Base-by-base conservation (phyloP, 1,284 basidiomycete genomes). In the Puccinia polysora region DNA sequence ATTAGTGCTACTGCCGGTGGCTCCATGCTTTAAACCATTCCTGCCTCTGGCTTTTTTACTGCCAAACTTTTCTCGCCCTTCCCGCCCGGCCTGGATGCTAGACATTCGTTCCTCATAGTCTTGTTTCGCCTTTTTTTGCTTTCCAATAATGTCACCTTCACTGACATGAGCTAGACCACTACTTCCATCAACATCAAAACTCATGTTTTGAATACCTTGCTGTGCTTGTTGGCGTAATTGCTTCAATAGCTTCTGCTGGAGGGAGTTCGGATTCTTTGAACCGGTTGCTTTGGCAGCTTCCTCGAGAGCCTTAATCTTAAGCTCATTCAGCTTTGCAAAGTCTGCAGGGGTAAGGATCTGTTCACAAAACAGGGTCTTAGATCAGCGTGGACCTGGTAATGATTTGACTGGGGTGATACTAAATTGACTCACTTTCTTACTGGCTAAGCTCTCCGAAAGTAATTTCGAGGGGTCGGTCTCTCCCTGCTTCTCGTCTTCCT, bases 271-370 rank as follows among this genome's bases (percentile, higher is more conserved):
- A 36, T 82, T 81, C 77, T 90, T 87, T 8, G 89, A 87, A 1
- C 86, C 86, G 70, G 86, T 84, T 23, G 84, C 82, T n/a, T 90
- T 90, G 0, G 88, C 89, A 1, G 76, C 75, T 18, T 70, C 58
- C 52, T 70, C 67, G 28, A 70, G 47, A 14, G 67, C 55, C 81
- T 90, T 85, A 72, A 92, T 84, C 7, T 89, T 88, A 8, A 98
- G 86, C 77, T 97, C 91, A 77, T 91, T 91, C 70, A 98, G 85
- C 63, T 97, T 83, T 0, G 90, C 90, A 80, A 97, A 98, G 81
- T 99, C 95, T 32, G 94, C 94, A 0, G 96, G 96, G 0, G 96
- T 98, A 40, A 98, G 86, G 78, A 99, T 98, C 91, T 94, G 76
- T 1, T 25, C 10, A 25, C 15, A 7, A 43, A 36, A 45, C 10